Conservation (phyloP, 2,329 filamentous ascomycete species). For the Diplodia corticola region DNA sequence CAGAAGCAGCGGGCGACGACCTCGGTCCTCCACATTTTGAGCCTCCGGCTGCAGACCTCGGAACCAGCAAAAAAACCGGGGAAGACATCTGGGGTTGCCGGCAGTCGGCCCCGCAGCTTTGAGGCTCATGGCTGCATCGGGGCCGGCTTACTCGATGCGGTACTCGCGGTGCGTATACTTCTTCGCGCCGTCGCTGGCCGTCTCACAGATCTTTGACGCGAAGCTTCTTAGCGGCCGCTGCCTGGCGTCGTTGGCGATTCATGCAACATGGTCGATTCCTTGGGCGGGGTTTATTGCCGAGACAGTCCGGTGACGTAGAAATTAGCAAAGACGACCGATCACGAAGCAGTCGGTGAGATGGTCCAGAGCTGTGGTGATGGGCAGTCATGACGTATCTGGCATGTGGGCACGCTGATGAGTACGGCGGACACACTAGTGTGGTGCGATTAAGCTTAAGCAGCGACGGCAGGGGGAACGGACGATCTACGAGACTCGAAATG, state of each 20-base stretch:
- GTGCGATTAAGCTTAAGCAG: constrained; percentile 16
- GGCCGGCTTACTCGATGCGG: neutral
- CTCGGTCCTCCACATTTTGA: neutral
- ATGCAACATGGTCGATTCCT: neutral
- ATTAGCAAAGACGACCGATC: neutral
- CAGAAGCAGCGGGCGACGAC: neutral
- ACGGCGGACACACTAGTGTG: neutral
- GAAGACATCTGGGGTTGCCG: neutral
- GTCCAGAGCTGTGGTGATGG: neutral
- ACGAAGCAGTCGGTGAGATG: neutral
- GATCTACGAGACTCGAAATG: constrained; percentile 2
- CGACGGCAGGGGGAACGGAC: neutral
- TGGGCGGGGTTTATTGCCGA: neutral
- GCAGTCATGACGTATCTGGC: neutral
- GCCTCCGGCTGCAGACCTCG: neutral
- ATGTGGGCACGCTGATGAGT: neutral
- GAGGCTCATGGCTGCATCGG: neutral
- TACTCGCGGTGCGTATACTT: neutral
- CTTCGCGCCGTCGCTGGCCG: neutral
- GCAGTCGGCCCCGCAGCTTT: neutral
- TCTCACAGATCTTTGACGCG: neutral
- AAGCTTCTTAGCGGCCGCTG: constrained; percentile 12
- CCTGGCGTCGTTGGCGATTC: constrained; percentile 2
- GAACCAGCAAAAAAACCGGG: neutral
- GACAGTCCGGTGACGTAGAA: neutral